Conservation (phyloP, 345 rosid species). For the Hypericum perforatum region DNA sequence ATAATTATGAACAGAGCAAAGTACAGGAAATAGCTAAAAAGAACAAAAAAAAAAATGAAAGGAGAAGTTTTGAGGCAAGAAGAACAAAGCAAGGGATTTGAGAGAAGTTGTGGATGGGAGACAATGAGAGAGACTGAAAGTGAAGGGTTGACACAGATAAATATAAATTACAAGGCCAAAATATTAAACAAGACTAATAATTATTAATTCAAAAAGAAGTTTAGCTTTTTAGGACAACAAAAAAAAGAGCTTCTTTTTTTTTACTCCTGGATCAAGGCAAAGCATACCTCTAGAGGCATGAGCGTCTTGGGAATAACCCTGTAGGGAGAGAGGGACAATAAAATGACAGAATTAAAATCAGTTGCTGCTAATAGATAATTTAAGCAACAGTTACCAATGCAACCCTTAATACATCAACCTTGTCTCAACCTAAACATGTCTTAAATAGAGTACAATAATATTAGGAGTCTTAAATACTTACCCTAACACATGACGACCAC, state of each 20-base stretch:
- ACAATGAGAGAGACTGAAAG: too few relatives aligned
- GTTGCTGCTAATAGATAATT: conserved; percentile 18
- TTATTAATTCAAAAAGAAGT: conserved; percentile 8
- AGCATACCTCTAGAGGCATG: conserved; percentile 99
- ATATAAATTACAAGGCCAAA: conserved; percentile 17
- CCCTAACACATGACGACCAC: conserved; percentile 99
- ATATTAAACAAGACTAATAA: conserved; percentile 10
- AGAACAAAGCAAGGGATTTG: conserved; percentile 13
- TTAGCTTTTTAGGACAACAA: conserved; percentile 10
- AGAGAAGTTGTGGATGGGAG: conserved; percentile 14
- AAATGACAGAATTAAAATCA: conserved; percentile 46
- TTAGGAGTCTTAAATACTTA: conserved; percentile 18
- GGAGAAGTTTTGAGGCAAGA: conserved; percentile 2
- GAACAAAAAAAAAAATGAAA: background rate
- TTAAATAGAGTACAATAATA: background rate
- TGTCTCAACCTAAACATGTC: conserved; percentile 14
- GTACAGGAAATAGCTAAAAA: conserved; percentile 5
- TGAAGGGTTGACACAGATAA: background rate
- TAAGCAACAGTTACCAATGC: conserved; percentile 10
- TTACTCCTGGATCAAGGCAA: conserved; percentile 10
- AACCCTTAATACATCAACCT: conserved; percentile 19
- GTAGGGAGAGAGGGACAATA: conserved; percentile 61
- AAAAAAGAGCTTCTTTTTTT: conserved; percentile 33
- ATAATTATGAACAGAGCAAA: background rate
- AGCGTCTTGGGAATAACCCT: conserved; percentile 99